Evolutionary conservation across 129 eudicot species (phyloP).

Genomic region (Flaveria bidentis): DNA sequence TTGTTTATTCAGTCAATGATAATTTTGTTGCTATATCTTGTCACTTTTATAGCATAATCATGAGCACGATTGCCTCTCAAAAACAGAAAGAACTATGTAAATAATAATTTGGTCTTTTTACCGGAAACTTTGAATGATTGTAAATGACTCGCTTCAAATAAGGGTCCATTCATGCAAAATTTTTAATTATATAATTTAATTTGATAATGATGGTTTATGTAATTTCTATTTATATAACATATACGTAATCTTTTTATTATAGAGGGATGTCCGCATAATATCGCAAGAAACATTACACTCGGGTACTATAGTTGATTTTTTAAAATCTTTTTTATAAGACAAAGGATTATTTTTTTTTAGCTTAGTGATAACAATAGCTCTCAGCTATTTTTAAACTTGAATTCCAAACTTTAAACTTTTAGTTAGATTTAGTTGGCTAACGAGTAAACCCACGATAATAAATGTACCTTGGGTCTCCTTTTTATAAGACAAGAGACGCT

Average conservation of each 20-base stretch:
- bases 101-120: constrained; percentile 38
- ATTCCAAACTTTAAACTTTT: too few species aligned
- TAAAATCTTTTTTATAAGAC: too few species aligned
- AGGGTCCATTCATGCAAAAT: constrained; percentile 30
- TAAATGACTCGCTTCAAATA: constrained; percentile 26
- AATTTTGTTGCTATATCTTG: constrained; percentile 32
- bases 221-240: background rate
- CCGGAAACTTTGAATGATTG: constrained; percentile 33
- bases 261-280: too few species aligned
- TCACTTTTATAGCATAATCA: constrained; percentile 39
- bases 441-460: too few species aligned
- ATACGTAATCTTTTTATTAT: background rate
- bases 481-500: too few species aligned
- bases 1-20: constrained; percentile 33
- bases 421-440: too few species aligned
- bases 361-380: too few species aligned
- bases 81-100: constrained; percentile 33
- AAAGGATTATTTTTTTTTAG: too few species aligned
- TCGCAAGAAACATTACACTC: too few species aligned
- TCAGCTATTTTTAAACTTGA: too few species aligned
- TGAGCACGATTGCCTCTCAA: constrained; percentile 44
- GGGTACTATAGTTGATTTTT: too few species aligned
- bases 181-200: background rate
- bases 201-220: background rate
- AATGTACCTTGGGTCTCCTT: too few species aligned